Evolutionary conservation across 1,284 basidiomycete genomes (phyloP), one percentile per base, ranked within the genome.

Genomic region (Papiliotrema nemorosa): DNA sequence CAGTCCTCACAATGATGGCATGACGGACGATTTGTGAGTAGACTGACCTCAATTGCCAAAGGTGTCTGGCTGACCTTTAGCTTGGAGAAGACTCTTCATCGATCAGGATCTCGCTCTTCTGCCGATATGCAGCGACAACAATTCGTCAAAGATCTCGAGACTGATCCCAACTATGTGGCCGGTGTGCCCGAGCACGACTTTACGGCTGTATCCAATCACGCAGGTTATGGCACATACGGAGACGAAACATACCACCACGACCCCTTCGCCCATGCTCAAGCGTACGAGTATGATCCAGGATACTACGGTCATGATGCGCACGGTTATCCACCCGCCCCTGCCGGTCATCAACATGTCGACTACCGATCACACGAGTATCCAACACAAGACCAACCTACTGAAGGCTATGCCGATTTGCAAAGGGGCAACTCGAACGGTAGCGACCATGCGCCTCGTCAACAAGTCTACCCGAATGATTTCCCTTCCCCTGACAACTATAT

Each of bases 1-100:
- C 76, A 81, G 84, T 47, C 88, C 89, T 57, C 86, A 88, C 65
- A 83, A 89, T 74, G 88, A 86, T 27, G 54, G 45, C 20, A 47
- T 52, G 34, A 55, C 55, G 36, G 60, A 63, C 37, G 61, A 61
- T 40, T 64, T 65, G 62, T 67, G 35, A 59, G 65, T 55, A 20
- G 35, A 7, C 6, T 37, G 7, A 9, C 12, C 33, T 44, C 24
- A 18, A 2, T 16, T 43, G n/a, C 12, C 37, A 39, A 12, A n/a
- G 16, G 25, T 16, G 16, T 13, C 10, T 34, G 26, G 25, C 10
- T 37, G 10, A 31, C 6, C 3, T 29, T 18, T 3, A 34, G 63
- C 57, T 54, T 69, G 47, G 71, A 73, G 46, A 73, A 73, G 55
- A 66, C 63, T 5, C 62, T 65, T n/a, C 60, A 69, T 35, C 58